Base-by-base conservation (phyloP, 1,284 basidiomycete species). In the Tausonia pullulans region DNA sequence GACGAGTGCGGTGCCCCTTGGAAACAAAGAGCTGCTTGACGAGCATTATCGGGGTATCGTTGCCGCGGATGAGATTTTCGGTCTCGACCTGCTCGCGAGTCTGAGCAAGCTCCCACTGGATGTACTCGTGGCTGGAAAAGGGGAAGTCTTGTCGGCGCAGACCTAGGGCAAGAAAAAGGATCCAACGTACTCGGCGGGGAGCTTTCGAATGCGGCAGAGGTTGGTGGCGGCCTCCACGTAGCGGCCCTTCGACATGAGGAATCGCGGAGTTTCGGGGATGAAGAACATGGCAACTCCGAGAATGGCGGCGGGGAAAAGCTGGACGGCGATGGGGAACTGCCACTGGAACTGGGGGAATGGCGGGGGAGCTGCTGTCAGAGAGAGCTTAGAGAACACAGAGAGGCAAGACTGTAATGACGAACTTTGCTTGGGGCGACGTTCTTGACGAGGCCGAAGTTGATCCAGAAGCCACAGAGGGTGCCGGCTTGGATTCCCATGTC, bases 301-400 rank as follows among this genome's bases (percentile, higher is more conserved):
- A 6, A 81, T 50, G 2, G 79, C 79, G 10, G 79, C 81, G 1
- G 81, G 81, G 70, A 82, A 77, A 53, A 82, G 74, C 69, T 83
- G 82, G 9, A 82, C 73, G 2, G 78, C 79, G 67, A 82, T 78
- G 2, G 81, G 79, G 65, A 82, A 78, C 8, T 78, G 70, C 79
- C 79, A 83, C 67, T 80, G 79, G 6, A 14, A 14, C 16, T 16
- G 10, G 39, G 3, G 53, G 8, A 55, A 16, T 11, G 49, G 49
- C 11, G 53, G 2, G 8, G 39, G 16, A 55, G 10, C 1, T 3
- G 39, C 2, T n/a, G 27, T 50, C 58, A 60, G 50, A 6, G 16
- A 14, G 48, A 49, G 14, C 14, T 49, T 8, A 8, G 48, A 49
- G 8, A 49, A 49, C 1, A 49, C 8, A 9, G 48, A 48, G 13